Evolutionary conservation across 2,329 filamentous ascomycete species (phyloP), one percentile per base, ranked within the genome.

Genomic region (Mycosphaerella sp.): DNA sequence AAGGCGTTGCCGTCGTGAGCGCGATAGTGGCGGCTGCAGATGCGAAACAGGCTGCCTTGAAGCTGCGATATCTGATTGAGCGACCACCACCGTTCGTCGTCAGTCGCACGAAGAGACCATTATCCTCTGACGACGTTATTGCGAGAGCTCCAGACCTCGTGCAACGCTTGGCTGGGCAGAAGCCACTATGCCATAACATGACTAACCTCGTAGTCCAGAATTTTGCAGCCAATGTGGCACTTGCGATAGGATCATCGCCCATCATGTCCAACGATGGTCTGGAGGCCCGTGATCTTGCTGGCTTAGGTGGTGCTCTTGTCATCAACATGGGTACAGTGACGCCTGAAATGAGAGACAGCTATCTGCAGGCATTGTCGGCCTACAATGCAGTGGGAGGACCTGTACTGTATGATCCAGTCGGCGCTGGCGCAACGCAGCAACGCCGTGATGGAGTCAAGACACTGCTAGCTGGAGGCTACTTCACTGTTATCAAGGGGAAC

Each of bases 131-230:
- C 18, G 59, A 60, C 27, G 59, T 70, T 41, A 44, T 66, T 36
- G 34, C 52, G 13, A 58, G 47, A 35, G 62, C 61, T 8, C 66
- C 67, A 27, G 49, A 28, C 3, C 59, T 69, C 14, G 74, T 94
- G 39, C 74, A 73, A 53, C 74, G 76, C 5, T 78, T 95, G 42
- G 79, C 79, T 4, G 67, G 74, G 2, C 75, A 71, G 39, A 84
- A 79, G 50, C 89, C 90, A 0, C 76, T 97, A 17, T 57, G 55
- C 44, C 91, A 97, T 71, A 96, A 95, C 71, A 97, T 97, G 88
- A 97, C 93, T 47, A 97, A 97, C 67, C 77, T 90, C 46, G 91
- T 97, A 0, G 91, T 96, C 17, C 89, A 95, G 64, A 95, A 96
- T 71, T 87, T 97, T 63, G 87, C 90, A 13, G 91, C 93, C 46